Evolutionary conservation across 192 early-diverging fungal genomes (phyloP), one percentile per base, ranked within the genome.

Genomic region (Backusella psychrophila): DNA sequence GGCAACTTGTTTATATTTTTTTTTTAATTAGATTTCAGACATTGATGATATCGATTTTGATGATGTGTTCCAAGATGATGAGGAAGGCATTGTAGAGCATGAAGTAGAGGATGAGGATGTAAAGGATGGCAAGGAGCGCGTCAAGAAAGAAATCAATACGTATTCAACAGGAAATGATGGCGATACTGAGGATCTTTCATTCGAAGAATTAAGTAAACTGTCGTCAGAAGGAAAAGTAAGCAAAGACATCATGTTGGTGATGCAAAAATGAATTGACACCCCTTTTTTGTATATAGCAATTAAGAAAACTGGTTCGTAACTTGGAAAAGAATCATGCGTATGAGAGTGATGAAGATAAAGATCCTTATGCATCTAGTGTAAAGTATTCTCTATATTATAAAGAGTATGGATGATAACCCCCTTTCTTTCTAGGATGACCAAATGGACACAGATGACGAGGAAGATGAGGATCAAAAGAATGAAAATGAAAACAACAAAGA

Each of bases 11-110:
- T 6, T 6, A 4, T 49, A 0, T 19, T 49, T 19, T n/a, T 0
- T 49, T n/a, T 49, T 5, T 36, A 53, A 33, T 72, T 73, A 79
- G 78, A 77, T 78, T 26, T 81, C 80, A 6, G 92, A 88, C 78
- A 84, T 80, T 35, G 93, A 94, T 68, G 93, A 94, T 73, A 80
- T 93, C 66, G 92, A 92, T 78, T 95, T 89, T 81, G 94, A 95
- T 63, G 90, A 93, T 74, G 91, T 90, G 36, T 95, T 92, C 81
- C 91, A 94, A 66, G 93, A 94, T 71, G 93, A 95, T 72, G 93
- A 95, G 80, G 93, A 95, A 72, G 87, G 83, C 41, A 87, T 85
- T 36, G 88, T 87, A 36, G 93, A 93, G 29, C 88, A 91, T 66
- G 91, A 90, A 73, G 86, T 83, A 42, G 90, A 92, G 69, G 90